These are phyloP conservation scores for Arabidopsis hybrid DNA, from an alignment of 441 rosid species.

Conservation along the genomic window DNA sequence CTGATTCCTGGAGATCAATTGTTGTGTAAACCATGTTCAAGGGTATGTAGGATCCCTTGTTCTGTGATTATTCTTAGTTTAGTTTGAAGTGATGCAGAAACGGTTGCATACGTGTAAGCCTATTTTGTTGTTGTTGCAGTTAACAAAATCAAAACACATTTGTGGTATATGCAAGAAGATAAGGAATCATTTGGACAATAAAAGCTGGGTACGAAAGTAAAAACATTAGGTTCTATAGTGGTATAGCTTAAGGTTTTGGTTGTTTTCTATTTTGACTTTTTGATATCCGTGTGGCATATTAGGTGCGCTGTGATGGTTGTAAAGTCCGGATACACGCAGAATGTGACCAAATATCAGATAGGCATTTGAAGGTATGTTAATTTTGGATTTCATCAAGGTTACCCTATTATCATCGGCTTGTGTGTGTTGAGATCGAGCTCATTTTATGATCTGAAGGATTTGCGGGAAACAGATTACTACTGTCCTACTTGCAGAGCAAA, in stretches of 20 bases:
- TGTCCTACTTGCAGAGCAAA: slow-evolving; percentile 93
- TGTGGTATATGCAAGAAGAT: slow-evolving; percentile 94
- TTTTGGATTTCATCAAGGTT: slow-evolving; percentile 15
- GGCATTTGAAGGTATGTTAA: slow-evolving; percentile 68
- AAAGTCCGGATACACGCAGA: slow-evolving; percentile 93
- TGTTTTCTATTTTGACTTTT: slow-evolving; percentile 5
- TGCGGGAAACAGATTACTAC: slow-evolving; percentile 75
- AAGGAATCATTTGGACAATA: slow-evolving; percentile 81
- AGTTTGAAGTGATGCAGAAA: slow-evolving; percentile 13
- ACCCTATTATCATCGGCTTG: slow-evolving; percentile 35
- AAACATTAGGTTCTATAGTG: slow-evolving; percentile 22
- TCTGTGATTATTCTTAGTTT: slow-evolving; percentile 19
- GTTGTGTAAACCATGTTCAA: slow-evolving; percentile 85
- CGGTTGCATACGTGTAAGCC: slow-evolving; percentile 13
- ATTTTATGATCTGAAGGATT: slow-evolving; percentile 60
- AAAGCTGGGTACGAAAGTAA: slow-evolving; percentile 74
- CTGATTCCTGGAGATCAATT: slow-evolving; percentile 58
- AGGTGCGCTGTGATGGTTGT: slow-evolving; percentile 96
- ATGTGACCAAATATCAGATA: slow-evolving; percentile 78
- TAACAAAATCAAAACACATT: slow-evolving; percentile 75
- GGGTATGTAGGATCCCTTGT: slow-evolving; percentile 56
- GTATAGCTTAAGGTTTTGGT: slow-evolving; percentile 29
- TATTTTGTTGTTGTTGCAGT: slow-evolving; percentile 52
- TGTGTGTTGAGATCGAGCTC: slow-evolving; percentile 28
- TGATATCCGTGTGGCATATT: slow-evolving; percentile 33